Evolutionary conservation across 257 asterid species (phyloP), one percentile per base, ranked within the genome.

Genomic region (Scutellaria barbata): DNA sequence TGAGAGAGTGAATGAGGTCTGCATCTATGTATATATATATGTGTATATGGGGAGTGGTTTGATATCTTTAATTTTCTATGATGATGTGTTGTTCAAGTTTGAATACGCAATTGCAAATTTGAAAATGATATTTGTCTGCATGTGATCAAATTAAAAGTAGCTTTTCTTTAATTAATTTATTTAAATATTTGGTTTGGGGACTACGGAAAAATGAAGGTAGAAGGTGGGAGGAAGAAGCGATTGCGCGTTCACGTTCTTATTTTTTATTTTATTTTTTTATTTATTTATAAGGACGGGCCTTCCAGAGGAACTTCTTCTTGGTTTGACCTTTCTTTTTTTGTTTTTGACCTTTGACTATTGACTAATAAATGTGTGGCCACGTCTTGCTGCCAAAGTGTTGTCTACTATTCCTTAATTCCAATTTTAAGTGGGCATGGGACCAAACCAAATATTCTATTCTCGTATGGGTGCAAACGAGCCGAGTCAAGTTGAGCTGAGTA

Each of bases 241-340:
- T 55, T 67, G 81, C 83, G 85, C 81, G 83, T 81, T 74, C 35
- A 71, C 80, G 76, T 61, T 66, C 40, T 42, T 41, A 12, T 39
- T 56, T 39, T 56, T 20, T 2, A 43, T 10, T 45, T 69, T 35
- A 25, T 12, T 68, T 68, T 12, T 68, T 68, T 6, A 7, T 68
- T 55, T 55, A 10, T 22, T 7, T 9, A 4, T 66, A 11, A 5
- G 2, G 8, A 1, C 0, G 42, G 2, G 51, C 7, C 25, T 62
- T 69, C 39, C 18, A 71, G 7, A 14, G 52, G 30, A 69, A 60
- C 8, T 30, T 50, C 71, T 69, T 75, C 66, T 75, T 18, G 16
- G 18, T 67, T 72, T 47, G 66, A 69, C 69, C 39, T 45, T 35
- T 58, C n/a, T 11, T n/a, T 61, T 73, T 66, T 67, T 62, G 35